Percentiles rank a stretch among this genome's conserved stretches.
Conservation (phyloP, 176 grass and related monocot genomes). For the Avena eriantha region DNA sequence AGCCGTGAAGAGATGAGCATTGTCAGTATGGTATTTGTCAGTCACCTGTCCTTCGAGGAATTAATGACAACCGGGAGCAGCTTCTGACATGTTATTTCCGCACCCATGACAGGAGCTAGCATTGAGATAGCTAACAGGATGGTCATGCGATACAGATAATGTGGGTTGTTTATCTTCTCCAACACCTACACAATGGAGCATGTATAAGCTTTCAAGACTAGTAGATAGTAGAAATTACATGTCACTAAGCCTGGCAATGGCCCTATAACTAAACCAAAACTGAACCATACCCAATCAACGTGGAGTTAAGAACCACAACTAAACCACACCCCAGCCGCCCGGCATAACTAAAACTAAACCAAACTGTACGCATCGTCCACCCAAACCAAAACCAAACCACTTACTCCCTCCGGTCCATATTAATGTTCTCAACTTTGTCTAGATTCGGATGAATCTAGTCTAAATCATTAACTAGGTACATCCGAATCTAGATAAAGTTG, state of each 20-base stretch:
- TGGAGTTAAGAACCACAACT: too few species aligned
- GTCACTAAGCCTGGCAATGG: neutral
- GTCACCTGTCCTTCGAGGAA: constrained; percentile 93
- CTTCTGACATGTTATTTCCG: constrained; percentile 86
- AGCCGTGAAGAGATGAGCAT: neutral
- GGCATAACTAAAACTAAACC: too few species aligned
- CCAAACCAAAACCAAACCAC: too few species aligned
- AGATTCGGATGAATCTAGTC: too few species aligned
- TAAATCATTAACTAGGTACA: too few species aligned
- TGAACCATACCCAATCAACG: too few species aligned
- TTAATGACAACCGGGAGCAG: constrained; percentile 75
- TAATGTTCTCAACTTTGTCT: too few species aligned
- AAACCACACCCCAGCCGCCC: too few species aligned
- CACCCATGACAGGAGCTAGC: constrained; percentile 86
- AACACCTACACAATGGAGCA: constrained; percentile 64
- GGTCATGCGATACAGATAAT: constrained; percentile 95
- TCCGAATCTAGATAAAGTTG: too few species aligned
- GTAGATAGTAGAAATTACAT: neutral
- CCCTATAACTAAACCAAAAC: too few species aligned
- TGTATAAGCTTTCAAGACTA: constrained; percentile 20
- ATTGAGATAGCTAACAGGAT: constrained; percentile 80
- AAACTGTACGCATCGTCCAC: neutral
- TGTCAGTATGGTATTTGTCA: neutral
- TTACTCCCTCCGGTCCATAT: too few species aligned
- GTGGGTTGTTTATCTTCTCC: constrained; percentile 92